A percentile compares a stretch with the other conserved stretches of the same genome.
phyloP scores from a whole-genome alignment of 345 rosid genomes.

The Combretum micranthum region DNA sequence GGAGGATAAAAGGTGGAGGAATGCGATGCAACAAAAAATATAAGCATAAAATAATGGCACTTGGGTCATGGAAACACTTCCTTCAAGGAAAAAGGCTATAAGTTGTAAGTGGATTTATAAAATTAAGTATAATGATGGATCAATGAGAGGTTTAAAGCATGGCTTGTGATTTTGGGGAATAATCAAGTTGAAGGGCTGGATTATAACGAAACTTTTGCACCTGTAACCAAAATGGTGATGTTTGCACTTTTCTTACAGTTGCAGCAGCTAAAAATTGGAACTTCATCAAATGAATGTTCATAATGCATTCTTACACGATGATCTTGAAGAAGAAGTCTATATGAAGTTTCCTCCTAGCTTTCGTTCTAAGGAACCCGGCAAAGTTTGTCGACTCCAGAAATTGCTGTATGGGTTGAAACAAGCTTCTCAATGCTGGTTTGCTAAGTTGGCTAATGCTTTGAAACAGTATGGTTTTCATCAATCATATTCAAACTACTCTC shows the following conservation, averaged over 20 bases:
- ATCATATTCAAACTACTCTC: neutral
- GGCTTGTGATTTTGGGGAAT: too few relatives aligned
- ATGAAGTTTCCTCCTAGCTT: neutral
- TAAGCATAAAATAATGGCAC: too few relatives aligned
- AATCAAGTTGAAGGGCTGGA: neutral
- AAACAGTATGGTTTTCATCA: neutral
- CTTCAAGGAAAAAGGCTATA: too few relatives aligned
- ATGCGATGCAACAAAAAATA: too few relatives aligned
- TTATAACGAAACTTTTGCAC: neutral
- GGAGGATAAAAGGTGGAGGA: too few relatives aligned
- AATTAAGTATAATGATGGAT: neutral
- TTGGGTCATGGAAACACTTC: too few relatives aligned
- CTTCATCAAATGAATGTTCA: constrained; percentile 2
- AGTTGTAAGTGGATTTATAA: too few relatives aligned
- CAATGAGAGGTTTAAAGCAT: too few relatives aligned
- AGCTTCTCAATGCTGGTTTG: neutral
- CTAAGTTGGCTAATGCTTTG: neutral
- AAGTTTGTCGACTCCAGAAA: neutral
- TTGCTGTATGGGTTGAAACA: neutral
- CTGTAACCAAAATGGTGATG: neutral
- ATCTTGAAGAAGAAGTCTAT: neutral
- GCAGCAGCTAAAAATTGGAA: neutral
- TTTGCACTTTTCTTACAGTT: neutral
- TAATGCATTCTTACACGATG: neutral
- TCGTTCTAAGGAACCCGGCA: neutral